Conservation (phyloP, 2,329 filamentous ascomycete species). For the Ambrosiella beaveri region DNA sequence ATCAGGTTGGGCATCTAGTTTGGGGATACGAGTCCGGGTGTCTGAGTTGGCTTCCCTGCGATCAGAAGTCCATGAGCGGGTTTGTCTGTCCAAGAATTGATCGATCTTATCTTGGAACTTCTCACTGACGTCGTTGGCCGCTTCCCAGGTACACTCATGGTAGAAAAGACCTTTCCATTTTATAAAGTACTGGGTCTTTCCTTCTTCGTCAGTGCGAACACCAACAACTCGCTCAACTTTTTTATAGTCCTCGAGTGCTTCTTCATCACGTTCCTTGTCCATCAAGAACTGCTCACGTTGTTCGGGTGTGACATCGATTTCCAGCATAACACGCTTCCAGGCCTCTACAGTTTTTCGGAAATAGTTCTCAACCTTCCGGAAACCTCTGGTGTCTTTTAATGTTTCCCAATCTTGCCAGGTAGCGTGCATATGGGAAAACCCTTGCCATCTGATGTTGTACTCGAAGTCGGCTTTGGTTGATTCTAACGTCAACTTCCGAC, state of each 20-base stretch:
- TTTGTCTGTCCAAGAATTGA: slow-evolving; percentile 69
- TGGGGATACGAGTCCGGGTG: slow-evolving; percentile 57
- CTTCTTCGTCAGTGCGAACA: slow-evolving; percentile 60
- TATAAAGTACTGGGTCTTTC: slow-evolving; percentile 65
- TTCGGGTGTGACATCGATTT: slow-evolving; percentile 62
- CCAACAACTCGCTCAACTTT: slow-evolving; percentile 88
- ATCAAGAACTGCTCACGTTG: slow-evolving; percentile 87
- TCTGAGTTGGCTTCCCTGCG: slow-evolving; percentile 56
- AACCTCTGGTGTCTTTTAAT: slow-evolving; percentile 62
- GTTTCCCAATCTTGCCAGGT: slow-evolving; percentile 77
- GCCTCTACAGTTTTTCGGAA: slow-evolving; percentile 66
- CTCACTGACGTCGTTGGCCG: slow-evolving; percentile 52
- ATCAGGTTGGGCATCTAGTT: slow-evolving; percentile 61
- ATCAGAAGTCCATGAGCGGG: slow-evolving; percentile 66
- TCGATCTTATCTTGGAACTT: slow-evolving; percentile 83
- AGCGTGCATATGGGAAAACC: slow-evolving; percentile 84
- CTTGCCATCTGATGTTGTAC: slow-evolving; percentile 92
- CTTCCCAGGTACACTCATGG: slow-evolving; percentile 89
- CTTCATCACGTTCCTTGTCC: slow-evolving; percentile 80
- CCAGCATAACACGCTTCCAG: slow-evolving; percentile 60
- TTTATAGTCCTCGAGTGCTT: slow-evolving; percentile 76
- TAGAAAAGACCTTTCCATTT: slow-evolving; percentile 96
- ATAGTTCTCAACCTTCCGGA: slow-evolving; percentile 87
- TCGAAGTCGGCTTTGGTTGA: slow-evolving; percentile 61
- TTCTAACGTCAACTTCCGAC: slow-evolving; percentile 39